A percentile compares a stretch with the other conserved stretches of the same genome.
These are phyloP conservation scores for Piper betle DNA, from an alignment of 164 flowering plant species.

Conservation along the genomic window DNA sequence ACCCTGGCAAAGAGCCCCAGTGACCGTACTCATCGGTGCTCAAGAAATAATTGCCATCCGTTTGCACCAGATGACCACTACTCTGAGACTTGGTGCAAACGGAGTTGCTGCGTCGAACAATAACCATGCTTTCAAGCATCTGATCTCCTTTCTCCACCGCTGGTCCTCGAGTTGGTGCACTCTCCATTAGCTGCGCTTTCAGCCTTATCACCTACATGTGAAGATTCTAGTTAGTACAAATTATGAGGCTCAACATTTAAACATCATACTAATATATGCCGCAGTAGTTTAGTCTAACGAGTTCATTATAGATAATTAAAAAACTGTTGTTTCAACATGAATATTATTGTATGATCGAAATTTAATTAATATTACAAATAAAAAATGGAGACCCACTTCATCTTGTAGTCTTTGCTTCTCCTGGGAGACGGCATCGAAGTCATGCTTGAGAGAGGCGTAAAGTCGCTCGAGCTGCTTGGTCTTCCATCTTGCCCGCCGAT, in stretches of 20 bases:
- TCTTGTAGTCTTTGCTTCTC: constrained; percentile 61
- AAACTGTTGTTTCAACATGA: too few species aligned
- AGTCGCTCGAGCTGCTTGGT: constrained; percentile 60
- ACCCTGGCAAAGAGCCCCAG: neutral
- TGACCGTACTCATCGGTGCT: neutral
- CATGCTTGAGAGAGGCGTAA: constrained; percentile 50
- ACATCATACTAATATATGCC: neutral
- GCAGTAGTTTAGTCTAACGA: too few species aligned
- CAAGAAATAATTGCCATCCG: neutral
- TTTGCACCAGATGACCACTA: neutral
- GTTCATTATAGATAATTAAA: too few species aligned
- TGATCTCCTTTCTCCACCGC: neutral
- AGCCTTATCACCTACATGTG: constrained; percentile 6
- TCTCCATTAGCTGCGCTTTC: constrained; percentile 24
- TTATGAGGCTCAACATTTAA: neutral
- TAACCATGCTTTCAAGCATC: neutral
- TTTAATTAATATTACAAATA: too few species aligned
- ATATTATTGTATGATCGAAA: too few species aligned
- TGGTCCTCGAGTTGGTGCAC: constrained; percentile 13
- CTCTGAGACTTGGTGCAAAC: neutral
- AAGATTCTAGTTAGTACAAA: neutral
- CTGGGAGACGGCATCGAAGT: constrained; percentile 36
- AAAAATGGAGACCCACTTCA: constrained; percentile 27
- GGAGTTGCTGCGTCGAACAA: neutral
- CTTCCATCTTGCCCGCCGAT: constrained; percentile 76